A percentile compares a stretch with the other conserved stretches of the same genome.
phyloP scores from a whole-genome alignment of 306 rosid genomes.

The Citrullus amarus region DNA sequence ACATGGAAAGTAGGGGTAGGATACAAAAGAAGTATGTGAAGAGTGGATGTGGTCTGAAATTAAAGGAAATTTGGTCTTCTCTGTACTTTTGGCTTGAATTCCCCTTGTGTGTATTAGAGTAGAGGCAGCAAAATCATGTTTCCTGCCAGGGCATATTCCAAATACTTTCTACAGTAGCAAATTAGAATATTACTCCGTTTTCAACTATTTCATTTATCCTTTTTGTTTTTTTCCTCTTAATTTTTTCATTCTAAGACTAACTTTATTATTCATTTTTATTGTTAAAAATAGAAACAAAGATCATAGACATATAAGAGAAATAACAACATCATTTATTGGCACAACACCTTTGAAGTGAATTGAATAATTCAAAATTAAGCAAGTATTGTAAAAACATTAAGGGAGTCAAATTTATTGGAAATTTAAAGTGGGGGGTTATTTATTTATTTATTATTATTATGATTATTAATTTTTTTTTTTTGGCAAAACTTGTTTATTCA shows the following conservation, averaged over 20 bases:
- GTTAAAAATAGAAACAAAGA: too few species aligned
- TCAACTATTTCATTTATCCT: background rate
- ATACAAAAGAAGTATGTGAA: background rate
- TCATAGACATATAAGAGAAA: too few species aligned
- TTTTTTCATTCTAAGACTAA: background rate
- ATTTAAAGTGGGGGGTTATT: background rate
- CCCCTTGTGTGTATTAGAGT: background rate
- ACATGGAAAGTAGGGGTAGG: background rate
- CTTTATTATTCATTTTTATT: background rate
- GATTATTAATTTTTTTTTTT: too few species aligned
- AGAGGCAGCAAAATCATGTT: background rate
- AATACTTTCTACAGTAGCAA: background rate
- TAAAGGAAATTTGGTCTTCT: background rate
- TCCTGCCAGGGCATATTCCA: background rate
- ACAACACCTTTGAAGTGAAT: too few species aligned
- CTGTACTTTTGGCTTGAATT: background rate
- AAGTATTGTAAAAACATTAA: too few species aligned
- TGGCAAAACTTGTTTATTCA: background rate
- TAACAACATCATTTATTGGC: too few species aligned
- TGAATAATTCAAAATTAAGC: too few species aligned
- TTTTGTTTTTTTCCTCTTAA: background rate
- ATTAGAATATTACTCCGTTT: background rate
- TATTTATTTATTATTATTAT: too few species aligned
- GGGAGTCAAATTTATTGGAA: too few species aligned
- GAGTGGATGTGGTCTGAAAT: background rate